Evolutionary conservation across 495 filamentous ascomycete genomes (phyloP), one percentile per base, ranked within the genome.

Genomic region (Tuber microsphaerosporum): DNA sequence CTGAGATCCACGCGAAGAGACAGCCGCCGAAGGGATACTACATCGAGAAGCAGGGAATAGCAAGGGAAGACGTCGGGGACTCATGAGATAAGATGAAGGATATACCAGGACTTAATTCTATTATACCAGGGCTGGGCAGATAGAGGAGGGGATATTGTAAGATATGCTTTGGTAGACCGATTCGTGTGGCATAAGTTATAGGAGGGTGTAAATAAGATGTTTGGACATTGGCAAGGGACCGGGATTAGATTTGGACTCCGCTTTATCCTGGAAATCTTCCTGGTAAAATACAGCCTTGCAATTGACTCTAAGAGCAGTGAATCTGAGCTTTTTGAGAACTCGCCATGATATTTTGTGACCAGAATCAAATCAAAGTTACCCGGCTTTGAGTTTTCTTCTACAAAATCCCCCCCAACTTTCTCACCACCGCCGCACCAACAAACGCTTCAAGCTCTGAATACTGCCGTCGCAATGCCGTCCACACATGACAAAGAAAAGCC

Each of bases 401-500:
- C 48, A 56, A 26, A 26, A n/a, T 56, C 22, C 22, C 22, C 22
- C 51, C 51, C 5, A 65, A 34, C 26, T 14, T 34, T 65, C 26
- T 17, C 26, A 34, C 56, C 56, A 2, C 26, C 56, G 56, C n/a
- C 0, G 31, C 26, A 65, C 56, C 26, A 65, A 65, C 14, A 1
- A 65, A 34, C 5, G 17, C 56, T 16, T 34, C 56, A 17, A 65
- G 26, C 26, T 65, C 56, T 34, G n/a, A 34, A 26, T 26, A 65
- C 14, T 31, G 14, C 56, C 56, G 26, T 65, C 74, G 20, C 68
- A 71, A 97, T 97, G 94, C 94, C 94, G 74, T 96, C 93, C 73
- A 97, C 93, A 74, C 90, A 97, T 86, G 95, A 97, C 75, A 91
- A 88, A 75, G 93, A 97, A 8, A 99, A 99, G 84, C 92, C 95